These are phyloP conservation scores for Chlorella variabilis DNA, from an alignment of 163 green algal species.

Conservation along the genomic window DNA sequence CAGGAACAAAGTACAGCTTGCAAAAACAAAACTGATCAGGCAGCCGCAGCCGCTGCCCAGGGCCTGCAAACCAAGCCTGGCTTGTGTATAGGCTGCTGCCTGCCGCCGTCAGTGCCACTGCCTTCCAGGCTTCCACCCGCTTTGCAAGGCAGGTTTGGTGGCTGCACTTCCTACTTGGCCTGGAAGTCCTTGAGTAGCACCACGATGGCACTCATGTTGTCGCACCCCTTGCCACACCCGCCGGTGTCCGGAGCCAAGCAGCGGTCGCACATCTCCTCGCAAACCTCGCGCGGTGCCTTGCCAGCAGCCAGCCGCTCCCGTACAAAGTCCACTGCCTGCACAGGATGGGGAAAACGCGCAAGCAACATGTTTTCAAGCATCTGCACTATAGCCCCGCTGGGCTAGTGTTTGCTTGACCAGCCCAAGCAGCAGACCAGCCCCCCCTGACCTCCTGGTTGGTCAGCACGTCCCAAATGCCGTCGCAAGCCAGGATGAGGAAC, in stretches of 20 bases:
- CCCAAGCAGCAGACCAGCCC: not conserved
- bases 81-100: too few species aligned
- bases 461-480: slow-evolving; percentile 89
- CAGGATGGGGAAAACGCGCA: not conserved
- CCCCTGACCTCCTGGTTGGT: slow-evolving; percentile 69
- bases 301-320: slow-evolving; percentile 51
- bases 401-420: not conserved
- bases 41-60: too few species aligned
- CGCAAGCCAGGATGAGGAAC: slow-evolving; percentile 89
- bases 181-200: slow-evolving; percentile 15
- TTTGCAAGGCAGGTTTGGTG: too few species aligned
- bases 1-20: too few species aligned
- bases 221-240: slow-evolving; percentile 72
- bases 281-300: slow-evolving; percentile 50
- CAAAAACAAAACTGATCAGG: too few species aligned
- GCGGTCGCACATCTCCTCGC: slow-evolving; percentile 69
- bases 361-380: not conserved
- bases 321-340: slow-evolving; percentile 76
- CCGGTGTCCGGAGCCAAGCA: slow-evolving; percentile 73
- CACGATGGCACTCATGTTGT: slow-evolving; percentile 69
- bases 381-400: not conserved
- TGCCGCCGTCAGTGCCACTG: too few species aligned
- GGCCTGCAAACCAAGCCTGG: too few species aligned
- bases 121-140: too few species aligned
- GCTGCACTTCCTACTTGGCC: too few species aligned